These are phyloP conservation scores for Penicillium robsamsonii DNA, from an alignment of 495 filamentous ascomycete species.

Conservation along the genomic window DNA sequence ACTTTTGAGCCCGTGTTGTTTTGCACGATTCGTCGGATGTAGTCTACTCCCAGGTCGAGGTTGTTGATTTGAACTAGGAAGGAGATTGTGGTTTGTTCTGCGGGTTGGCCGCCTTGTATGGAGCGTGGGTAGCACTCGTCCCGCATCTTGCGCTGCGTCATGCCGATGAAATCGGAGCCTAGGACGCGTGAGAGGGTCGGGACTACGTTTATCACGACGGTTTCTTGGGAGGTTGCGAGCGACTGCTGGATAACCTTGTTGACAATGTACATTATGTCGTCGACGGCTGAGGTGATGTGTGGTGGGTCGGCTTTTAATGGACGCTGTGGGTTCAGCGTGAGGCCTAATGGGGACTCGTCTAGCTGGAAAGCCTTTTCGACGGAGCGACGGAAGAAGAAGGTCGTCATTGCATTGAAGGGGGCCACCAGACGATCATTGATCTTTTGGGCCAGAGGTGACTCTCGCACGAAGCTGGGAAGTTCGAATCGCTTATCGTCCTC, in stretches of 20 bases:
- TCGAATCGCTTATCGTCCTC: conserved; percentile 31
- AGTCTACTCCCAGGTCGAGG: conserved; percentile 85
- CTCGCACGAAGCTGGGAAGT: conserved; percentile 66
- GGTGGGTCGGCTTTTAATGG: conserved; percentile 71
- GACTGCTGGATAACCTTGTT: conserved; percentile 85
- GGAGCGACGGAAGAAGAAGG: conserved; percentile 92
- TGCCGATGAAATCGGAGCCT: conserved; percentile 88
- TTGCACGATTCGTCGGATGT: conserved; percentile 80
- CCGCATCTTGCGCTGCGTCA: conserved; percentile 96
- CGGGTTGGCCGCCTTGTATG: conserved; percentile 73
- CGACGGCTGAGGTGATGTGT: conserved; percentile 91
- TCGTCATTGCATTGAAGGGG: conserved; percentile 85
- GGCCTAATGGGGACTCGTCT: conserved; percentile 83
- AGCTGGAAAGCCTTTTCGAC: conserved; percentile 97
- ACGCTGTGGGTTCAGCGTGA: conserved; percentile 69
- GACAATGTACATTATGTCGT: conserved; percentile 99
- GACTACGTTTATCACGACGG: conserved; percentile 71
- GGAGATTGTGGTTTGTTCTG: conserved; percentile 76
- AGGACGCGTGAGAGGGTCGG: conserved; percentile 82
- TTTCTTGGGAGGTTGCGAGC: conserved; percentile 76
- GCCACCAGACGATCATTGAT: conserved; percentile 65
- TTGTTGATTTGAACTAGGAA: conserved; percentile 96
- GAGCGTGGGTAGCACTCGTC: conserved; percentile 87
- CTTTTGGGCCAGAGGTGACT: conserved; percentile 74
- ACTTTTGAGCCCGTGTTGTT: conserved; percentile 53